Percentiles rank a stretch among this genome's conserved stretches.
These are phyloP conservation scores for Protomyces gravidus DNA, from an alignment of 1,139 yeast genomes.

Conservation along the genomic window DNA sequence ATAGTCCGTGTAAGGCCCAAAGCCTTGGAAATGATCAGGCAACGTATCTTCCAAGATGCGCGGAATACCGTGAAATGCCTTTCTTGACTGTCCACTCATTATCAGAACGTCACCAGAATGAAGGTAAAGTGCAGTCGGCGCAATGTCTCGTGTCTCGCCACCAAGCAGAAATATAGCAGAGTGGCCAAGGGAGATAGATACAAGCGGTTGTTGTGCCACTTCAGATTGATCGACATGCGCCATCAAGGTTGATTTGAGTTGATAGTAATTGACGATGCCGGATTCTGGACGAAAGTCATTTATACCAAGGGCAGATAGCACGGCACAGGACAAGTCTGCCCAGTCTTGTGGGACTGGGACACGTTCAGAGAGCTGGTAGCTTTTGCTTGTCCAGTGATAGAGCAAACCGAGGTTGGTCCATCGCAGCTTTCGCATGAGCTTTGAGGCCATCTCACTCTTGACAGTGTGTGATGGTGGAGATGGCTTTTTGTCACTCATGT, in stretches of 20 bases:
- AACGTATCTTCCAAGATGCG: conserved; percentile 41
- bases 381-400: conserved; percentile 47
- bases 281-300: conserved; percentile 40
- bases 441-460: conserved; percentile 19
- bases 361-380: conserved; percentile 37
- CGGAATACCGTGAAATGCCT: conserved; percentile 47
- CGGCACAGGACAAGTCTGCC: conserved; percentile 42
- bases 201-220: conserved; percentile 31
- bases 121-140: conserved; percentile 38
- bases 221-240: conserved; percentile 50
- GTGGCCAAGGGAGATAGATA: conserved; percentile 31
- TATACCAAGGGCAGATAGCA: conserved; percentile 37
- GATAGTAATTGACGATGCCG: conserved; percentile 46
- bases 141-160: conserved; percentile 36
- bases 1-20: conserved; percentile 39
- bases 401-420: conserved; percentile 50
- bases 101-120: conserved; percentile 45
- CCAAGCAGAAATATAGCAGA: conserved; percentile 28
- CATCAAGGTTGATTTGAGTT: conserved; percentile 46
- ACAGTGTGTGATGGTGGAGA: conserved; percentile 3
- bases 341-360: conserved; percentile 36
- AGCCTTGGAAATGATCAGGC: conserved; percentile 38
- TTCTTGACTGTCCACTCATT: conserved; percentile 45
- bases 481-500: conserved; percentile 1
- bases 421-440: conserved; percentile 37